Evolutionary conservation across 1,139 yeast species (phyloP), one percentile per base, ranked within the genome.

Genomic region (Maudiozyma humilis): DNA sequence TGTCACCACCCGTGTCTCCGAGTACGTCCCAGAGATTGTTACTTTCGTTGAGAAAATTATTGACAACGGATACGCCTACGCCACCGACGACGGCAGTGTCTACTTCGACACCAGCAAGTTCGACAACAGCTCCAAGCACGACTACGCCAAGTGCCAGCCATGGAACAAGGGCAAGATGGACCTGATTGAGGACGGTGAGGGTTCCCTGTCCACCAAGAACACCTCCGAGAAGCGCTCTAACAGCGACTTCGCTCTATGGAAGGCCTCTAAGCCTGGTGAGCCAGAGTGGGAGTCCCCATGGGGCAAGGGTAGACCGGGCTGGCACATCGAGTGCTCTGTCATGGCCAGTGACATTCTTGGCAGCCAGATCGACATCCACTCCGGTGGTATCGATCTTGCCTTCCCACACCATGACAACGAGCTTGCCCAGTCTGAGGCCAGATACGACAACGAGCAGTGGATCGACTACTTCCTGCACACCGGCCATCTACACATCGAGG

Each of bases 371-470:
- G 99, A 91, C 66, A 87, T 91, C 53, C 99, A 91, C 64, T 82
- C 95, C 18, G 98, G 99, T 46, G 99, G 98, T 52, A 79, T 91
- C 48, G 99, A 91, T 66, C 75, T 91, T 59, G 96, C 97, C 27
- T 93, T 91, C 71, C 99, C 99, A n/a, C 99, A 91, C 64, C 99
- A 91, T 66, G 99, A 91, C 66, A 91, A 91, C 59, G 99, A 91
- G 68, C 71, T 91, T 55, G 99, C 99, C 1, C 99, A 91, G 68
- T 77, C 93, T 25, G 99, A 91, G 66, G 98, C 97, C 4, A 83
- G 81, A 64, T 91, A 73, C 63, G 87, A 86, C 57, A 82, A 85
- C 65, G 69, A 77, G 43, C 98, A 93, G 67, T 91, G 99, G 99
- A 87, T 91, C 44, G 89, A 91, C 65, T 91, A 91, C 65, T 91